These are phyloP conservation scores for Aspergillus fumigatus DNA, from an alignment of 2,329 filamentous ascomycete genomes.

Conservation along the genomic window DNA sequence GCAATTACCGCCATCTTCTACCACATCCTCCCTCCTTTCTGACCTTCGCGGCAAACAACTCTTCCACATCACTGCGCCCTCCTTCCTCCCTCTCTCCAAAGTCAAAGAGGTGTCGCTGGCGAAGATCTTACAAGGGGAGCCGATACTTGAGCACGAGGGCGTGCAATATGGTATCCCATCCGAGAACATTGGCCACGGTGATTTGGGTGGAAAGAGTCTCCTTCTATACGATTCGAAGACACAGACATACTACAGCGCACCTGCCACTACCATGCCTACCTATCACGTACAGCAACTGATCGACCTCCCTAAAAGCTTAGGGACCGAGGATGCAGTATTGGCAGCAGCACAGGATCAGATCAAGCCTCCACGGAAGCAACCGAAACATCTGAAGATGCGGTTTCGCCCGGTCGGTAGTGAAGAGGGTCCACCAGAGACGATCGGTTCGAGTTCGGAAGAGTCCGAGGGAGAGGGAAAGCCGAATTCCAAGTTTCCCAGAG, in stretches of 20 bases:
- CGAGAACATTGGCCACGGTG: conserved; percentile 27
- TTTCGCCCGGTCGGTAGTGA: conserved; percentile 41
- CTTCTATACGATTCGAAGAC: conserved; percentile 34
- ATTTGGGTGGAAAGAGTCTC: conserved; percentile 27
- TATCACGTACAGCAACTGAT: conserved; percentile 37
- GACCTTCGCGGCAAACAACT: conserved; percentile 43
- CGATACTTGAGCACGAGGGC: conserved; percentile 40
- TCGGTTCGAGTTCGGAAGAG: conserved; percentile 35
- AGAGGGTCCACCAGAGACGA: conserved; percentile 26
- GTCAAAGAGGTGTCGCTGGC: conserved; percentile 43
- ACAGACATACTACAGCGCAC: conserved; percentile 28
- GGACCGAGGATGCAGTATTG: conserved; percentile 20
- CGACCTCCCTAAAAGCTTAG: conserved; percentile 23
- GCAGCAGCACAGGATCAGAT: conserved; percentile 24
- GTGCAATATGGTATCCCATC: conserved; percentile 39
- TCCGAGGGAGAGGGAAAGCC: conserved; percentile 31
- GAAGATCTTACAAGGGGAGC: conserved; percentile 37
- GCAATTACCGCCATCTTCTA: conserved; percentile 28
- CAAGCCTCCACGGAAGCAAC: conserved; percentile 38
- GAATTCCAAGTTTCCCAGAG: conserved; percentile 29
- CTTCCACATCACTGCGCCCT: conserved; percentile 46
- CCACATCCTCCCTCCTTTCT: conserved; percentile 31
- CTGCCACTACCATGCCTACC: conserved; percentile 24
- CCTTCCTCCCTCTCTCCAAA: conserved; percentile 40
- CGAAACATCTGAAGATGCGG: conserved; percentile 42